Base-by-base conservation (phyloP, 148 eudicot species). In the Linanthus parryae region DNA sequence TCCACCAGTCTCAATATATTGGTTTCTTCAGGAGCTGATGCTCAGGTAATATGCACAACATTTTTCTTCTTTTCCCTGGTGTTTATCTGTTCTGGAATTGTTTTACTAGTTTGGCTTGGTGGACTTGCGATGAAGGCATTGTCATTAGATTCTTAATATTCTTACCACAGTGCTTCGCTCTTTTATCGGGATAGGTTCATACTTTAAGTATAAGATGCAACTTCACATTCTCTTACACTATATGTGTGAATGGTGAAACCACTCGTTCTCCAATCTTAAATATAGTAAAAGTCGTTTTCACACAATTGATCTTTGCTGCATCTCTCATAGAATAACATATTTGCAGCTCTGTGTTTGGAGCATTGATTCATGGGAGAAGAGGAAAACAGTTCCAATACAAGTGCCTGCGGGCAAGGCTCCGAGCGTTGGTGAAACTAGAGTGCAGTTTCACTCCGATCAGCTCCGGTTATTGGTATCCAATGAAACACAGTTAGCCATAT, bases 11-110 rank as follows among this genome's bases (percentile, higher is more conserved):
- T 84, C 22, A 75, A 75, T 52, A 70, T 84, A 58, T 63, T 88
- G 68, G 78, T 88, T 61, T 88, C 97, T 62, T 84, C 97, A 12
- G 97, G 86, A 43, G 97, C 94, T 21, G 97, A 88, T 79, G 89
- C 89, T 64, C 97, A 84, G 65, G 97, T 88, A 77, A 62, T 65
- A 40, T 54, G 6, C 21, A 23, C 35, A 21, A 18, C 8, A 33
- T 33, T 27, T 33, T 19, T 33, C 44, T 17, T 19, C 8, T 46
- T 38, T 10, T 26, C 39, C 22, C 14, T 13, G 2, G 37, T 48
- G 2, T 8, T 49, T 9, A 10, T 40, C 23, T 14, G 0, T 30
- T 14, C 13, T 29, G 5, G 3, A 20, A 5, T 1, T 34, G 6
- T 22, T 19, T 34, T 20, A 7, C 22, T 21, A 12, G 13, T 21